Evolutionary conservation across 2,329 filamentous ascomycete species (phyloP).

Genomic region (Cadophora malorum): DNA sequence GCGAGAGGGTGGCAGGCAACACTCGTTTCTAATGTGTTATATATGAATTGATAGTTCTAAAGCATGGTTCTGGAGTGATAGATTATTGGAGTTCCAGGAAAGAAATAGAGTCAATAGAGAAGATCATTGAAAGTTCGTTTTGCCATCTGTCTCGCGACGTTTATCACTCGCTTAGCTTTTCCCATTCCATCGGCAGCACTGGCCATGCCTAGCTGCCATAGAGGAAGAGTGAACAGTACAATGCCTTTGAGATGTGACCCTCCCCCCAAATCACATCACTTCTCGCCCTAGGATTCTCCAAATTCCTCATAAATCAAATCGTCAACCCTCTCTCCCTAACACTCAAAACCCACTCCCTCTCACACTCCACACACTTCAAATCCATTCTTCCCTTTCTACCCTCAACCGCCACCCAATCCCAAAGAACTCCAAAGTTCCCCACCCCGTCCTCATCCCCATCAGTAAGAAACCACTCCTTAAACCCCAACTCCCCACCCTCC

Average conservation of each 20-base stretch:
- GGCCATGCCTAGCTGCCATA: too few species aligned
- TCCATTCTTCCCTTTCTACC: slow-evolving; percentile 1
- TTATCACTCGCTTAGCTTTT: not conserved
- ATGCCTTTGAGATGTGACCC: not conserved
- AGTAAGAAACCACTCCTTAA: not conserved
- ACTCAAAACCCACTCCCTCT: not conserved
- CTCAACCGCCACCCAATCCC: slow-evolving; percentile 6
- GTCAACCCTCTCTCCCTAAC: slow-evolving; percentile 3
- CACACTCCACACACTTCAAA: slow-evolving; percentile 4
- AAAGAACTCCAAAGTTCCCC: not conserved
- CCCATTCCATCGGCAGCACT: too few species aligned
- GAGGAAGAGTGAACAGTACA: not conserved
- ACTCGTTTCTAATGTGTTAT: not conserved
- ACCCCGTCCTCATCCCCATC: not conserved
- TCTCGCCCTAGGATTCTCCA: not conserved
- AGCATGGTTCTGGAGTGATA: not conserved
- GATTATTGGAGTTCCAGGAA: not conserved
- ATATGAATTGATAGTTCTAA: not conserved
- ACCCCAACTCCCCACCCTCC: not conserved
- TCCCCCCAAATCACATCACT: not conserved
- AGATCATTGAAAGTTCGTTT: not conserved
- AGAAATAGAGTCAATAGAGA: not conserved
- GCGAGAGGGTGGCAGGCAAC: not conserved
- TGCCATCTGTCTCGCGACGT: not conserved
- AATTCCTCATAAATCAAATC: not conserved